phyloP scores from a whole-genome alignment of 2,329 filamentous ascomycete species.

The Raffaelea albimanens region DNA sequence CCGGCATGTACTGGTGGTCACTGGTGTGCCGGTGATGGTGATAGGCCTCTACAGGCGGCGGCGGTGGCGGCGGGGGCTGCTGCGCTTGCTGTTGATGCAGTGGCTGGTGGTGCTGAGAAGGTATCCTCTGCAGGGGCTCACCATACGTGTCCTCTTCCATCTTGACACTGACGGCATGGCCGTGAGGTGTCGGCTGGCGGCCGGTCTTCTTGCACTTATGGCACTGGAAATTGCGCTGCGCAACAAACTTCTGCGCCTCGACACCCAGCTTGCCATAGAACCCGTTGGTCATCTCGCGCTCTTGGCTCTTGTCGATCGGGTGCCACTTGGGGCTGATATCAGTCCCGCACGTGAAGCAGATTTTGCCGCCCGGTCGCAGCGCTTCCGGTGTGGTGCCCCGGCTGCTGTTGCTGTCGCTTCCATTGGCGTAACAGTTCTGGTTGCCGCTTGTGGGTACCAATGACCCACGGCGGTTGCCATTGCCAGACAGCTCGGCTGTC shows the following conservation, averaged over 20 bases:
- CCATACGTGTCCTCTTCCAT: slow-evolving; percentile 11
- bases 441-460: slow-evolving; percentile 18
- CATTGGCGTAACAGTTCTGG: slow-evolving; percentile 24
- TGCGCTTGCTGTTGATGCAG: slow-evolving; percentile 10
- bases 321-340: slow-evolving; percentile 71
- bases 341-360: slow-evolving; percentile 55
- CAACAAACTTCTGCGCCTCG: slow-evolving; percentile 50
- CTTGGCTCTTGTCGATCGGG: slow-evolving; percentile 43
- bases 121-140: slow-evolving; percentile 5
- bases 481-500: neutral
- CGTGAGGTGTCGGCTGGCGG: slow-evolving; percentile 29
- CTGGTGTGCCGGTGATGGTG: slow-evolving; percentile 2
- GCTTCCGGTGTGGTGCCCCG: slow-evolving; percentile 17
- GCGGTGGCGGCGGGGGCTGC: slow-evolving; percentile 1
- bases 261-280: slow-evolving; percentile 39
- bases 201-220: slow-evolving; percentile 61
- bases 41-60: neutral
- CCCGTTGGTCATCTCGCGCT: slow-evolving; percentile 42
- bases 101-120: slow-evolving; percentile 5
- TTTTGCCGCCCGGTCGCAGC: slow-evolving; percentile 36
- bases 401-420: slow-evolving; percentile 17
- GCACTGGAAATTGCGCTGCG: slow-evolving; percentile 58
- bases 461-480: slow-evolving; percentile 5
- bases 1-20: slow-evolving; percentile 1
- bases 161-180: slow-evolving; percentile 6